Percentiles rank a stretch among this genome's conserved stretches.
phyloP scores from a whole-genome alignment of 495 filamentous ascomycete species.

The Tricharina praecox region DNA sequence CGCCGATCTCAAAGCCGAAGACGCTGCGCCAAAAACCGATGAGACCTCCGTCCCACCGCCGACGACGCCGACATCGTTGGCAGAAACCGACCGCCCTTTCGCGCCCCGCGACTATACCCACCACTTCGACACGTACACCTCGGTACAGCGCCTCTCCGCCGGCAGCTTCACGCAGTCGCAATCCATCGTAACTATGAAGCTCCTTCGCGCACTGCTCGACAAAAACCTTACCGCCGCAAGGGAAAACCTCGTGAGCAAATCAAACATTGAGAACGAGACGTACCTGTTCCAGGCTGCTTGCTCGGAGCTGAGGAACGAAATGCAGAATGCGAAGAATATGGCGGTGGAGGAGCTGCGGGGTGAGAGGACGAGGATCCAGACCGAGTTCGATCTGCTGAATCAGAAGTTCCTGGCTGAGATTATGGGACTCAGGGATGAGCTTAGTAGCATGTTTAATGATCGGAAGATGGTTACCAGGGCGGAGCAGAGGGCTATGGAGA shows the following conservation, averaged over 20 bases:
- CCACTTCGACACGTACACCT: slow-evolving; percentile 84
- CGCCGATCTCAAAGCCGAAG: neutral
- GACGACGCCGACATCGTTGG: neutral
- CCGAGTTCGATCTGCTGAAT: slow-evolving; percentile 80
- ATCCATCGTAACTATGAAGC: slow-evolving; percentile 72
- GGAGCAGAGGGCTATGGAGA: slow-evolving; percentile 69
- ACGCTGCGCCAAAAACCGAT: neutral
- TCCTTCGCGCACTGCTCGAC: slow-evolving; percentile 55
- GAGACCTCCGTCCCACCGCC: too few species aligned
- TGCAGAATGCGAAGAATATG: slow-evolving; percentile 41
- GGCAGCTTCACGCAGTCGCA: slow-evolving; percentile 50
- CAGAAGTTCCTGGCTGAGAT: slow-evolving; percentile 71
- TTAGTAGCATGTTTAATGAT: slow-evolving; percentile 92
- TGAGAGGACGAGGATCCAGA: slow-evolving; percentile 68
- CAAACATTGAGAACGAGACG: slow-evolving; percentile 68
- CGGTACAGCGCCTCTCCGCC: slow-evolving; percentile 58
- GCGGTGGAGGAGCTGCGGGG: slow-evolving; percentile 57
- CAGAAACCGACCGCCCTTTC: neutral
- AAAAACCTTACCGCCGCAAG: slow-evolving; percentile 65
- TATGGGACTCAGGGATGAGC: slow-evolving; percentile 62
- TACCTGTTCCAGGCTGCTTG: slow-evolving; percentile 93
- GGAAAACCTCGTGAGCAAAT: slow-evolving; percentile 56
- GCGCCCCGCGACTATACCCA: slow-evolving; percentile 48
- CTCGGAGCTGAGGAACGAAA: slow-evolving; percentile 72
- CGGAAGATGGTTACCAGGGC: slow-evolving; percentile 78